Base-by-base conservation (phyloP, 495 filamentous ascomycete genomes). In the Penicillium dipodomyicola region DNA sequence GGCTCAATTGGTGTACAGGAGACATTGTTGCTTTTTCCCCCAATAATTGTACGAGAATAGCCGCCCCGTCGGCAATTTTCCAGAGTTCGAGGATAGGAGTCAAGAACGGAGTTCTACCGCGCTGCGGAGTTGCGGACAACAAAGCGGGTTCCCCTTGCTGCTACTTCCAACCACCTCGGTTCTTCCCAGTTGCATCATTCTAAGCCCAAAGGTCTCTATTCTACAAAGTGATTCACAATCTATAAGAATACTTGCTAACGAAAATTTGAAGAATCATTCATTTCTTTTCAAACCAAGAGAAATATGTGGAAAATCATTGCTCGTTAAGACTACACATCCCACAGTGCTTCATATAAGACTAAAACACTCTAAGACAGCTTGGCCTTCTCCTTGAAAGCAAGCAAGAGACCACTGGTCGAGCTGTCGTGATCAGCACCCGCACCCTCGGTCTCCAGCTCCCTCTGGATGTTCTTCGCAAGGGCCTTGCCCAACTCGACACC, bases 401-500 rank as follows among this genome's bases (percentile, higher is more conserved):
- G 85, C 70, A 98, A 87, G 56, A 98, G 77, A 23, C 92, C 91
- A 46, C 84, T 90, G 27, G 94, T 98, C 58, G 87, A 91, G 60
- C 83, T 76, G 75, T 98, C 94, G 69, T 98, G 94, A 20, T 73
- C 82, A 48, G 70, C 75, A 33, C 83, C 84, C 44, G 80, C 84
- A n/a, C 86, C 88, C 1, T 77, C 58, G 67, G 87, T 85, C 68
- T 97, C 91, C 54, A 92, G 76, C 75, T 90, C 86, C 63, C 82
- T 79, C 67, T 88, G 86, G 61, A 91, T 91, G 75, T 90, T 92
- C 82, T 91, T 98, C 25, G 94, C 94, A 51, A 98, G 79, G 41
- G 87, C 86, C 85, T 98, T 98, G 77, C 94, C 94, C 45, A 98
- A 76, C 80, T 98, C 94, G 42, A 98, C 94, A 75, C 94, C 94